Evolutionary conservation across 179 eudicot species (phyloP).

Genomic region (Heliamphora pulchella): DNA sequence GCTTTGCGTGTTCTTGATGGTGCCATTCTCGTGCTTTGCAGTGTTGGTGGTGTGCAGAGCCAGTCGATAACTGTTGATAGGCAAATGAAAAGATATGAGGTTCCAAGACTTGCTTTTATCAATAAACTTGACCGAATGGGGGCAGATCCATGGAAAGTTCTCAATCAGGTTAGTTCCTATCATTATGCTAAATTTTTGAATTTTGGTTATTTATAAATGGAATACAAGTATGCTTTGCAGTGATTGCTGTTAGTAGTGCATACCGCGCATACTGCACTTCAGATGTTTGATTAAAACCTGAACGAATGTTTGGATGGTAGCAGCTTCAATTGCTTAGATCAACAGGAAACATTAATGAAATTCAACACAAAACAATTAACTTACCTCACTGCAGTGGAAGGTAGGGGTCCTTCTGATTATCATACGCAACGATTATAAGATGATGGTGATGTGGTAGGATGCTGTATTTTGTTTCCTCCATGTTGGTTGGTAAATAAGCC

Average conservation of each 20-base stretch:
- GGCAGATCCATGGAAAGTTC: constrained; percentile 98
- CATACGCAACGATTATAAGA: background rate
- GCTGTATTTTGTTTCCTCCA: background rate
- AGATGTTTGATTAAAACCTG: background rate
- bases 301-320: background rate
- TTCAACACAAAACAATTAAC: background rate
- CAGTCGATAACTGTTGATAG: constrained; percentile 97
- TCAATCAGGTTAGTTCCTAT: constrained; percentile 54
- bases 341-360: background rate
- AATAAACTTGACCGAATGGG: constrained; percentile 97
- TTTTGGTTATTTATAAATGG: background rate
- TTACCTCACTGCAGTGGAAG: background rate
- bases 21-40: constrained; percentile 90
- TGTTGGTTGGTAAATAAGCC: background rate
- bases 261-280: background rate
- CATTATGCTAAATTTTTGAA: background rate
- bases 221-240: constrained; percentile 6
- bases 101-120: constrained; percentile 93
- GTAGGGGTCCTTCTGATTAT: background rate
- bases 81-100: constrained; percentile 95
- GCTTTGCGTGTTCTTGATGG: constrained; percentile 99
- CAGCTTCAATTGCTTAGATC: too few species aligned
- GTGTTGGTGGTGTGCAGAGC: constrained; percentile 98
- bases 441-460: background rate
- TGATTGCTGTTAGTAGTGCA: background rate